Percentiles rank a stretch among this genome's conserved stretches.
phyloP scores from a whole-genome alignment of 306 rosid species.

The Cucumis sativus region DNA sequence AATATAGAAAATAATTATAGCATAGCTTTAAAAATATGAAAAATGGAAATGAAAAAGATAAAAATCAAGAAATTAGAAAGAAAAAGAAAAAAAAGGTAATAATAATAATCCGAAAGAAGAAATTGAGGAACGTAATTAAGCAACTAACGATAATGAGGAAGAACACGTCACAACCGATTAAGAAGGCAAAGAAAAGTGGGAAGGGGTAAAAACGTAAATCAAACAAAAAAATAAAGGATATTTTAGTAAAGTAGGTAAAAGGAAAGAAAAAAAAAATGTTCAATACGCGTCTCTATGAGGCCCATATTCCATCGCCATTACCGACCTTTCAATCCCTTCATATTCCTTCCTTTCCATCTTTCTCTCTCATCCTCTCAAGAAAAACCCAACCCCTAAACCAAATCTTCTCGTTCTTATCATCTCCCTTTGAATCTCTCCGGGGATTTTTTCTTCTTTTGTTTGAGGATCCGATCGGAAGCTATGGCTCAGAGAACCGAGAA shows the following conservation, averaged over 20 bases:
- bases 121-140: neutral
- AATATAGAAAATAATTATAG: too few species aligned
- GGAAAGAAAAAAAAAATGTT: constrained; percentile 12
- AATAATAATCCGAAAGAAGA: neutral
- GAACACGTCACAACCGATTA: constrained; percentile 24
- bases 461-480: constrained; percentile 5
- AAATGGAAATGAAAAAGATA: too few species aligned
- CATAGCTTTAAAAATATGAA: too few species aligned
- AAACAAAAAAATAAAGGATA: constrained; percentile 9
- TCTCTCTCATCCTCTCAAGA: constrained; percentile 2
- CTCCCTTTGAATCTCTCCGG: constrained; percentile 8
- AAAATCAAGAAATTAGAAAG: too few species aligned
- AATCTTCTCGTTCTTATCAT: neutral
- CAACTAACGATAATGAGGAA: constrained; percentile 6
- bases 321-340: constrained; percentile 51
- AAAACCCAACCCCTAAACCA: neutral
- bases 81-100: neutral
- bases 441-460: neutral
- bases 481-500: constrained; percentile 77
- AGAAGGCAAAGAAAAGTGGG: neutral
- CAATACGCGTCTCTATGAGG: constrained; percentile 73
- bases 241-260: neutral
- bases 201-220: neutral
- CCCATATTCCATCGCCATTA: constrained; percentile 59
- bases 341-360: constrained; percentile 17